Percentiles rank a stretch among this genome's conserved stretches.
phyloP scores from a whole-genome alignment of 805 yeast species.

The Saccharomycopsis sp. region DNA sequence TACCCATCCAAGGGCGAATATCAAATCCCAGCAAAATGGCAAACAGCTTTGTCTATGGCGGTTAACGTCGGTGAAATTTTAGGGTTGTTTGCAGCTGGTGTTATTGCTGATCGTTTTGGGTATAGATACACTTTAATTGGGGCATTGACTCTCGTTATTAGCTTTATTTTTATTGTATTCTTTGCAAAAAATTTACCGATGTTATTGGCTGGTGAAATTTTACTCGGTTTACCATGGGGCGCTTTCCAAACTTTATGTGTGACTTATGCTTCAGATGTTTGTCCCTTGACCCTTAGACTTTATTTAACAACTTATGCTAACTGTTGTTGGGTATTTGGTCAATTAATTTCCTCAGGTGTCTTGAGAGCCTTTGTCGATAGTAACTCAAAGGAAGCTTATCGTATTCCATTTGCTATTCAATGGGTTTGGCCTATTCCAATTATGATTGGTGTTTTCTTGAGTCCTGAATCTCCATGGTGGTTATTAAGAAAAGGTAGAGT shows the following conservation, averaged over 20 bases:
- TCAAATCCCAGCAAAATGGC: conserved; percentile 37
- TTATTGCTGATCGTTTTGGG: conserved; percentile 39
- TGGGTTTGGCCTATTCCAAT: conserved; percentile 55
- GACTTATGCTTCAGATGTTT: conserved; percentile 51
- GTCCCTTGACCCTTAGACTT: conserved; percentile 44
- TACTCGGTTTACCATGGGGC: conserved; percentile 49
- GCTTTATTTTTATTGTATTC: conserved; percentile 41
- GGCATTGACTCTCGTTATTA: conserved; percentile 28
- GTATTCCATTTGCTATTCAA: conserved; percentile 51
- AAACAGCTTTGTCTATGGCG: conserved; percentile 29
- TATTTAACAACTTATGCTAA: conserved; percentile 45
- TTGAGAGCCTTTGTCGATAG: conserved; percentile 30
- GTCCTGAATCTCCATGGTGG: conserved; percentile 60
- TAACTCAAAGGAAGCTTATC: conserved; percentile 35
- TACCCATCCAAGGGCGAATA: conserved; percentile 25
- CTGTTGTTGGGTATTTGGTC: conserved; percentile 52
- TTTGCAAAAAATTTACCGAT: conserved; percentile 36
- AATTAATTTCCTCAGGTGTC: conserved; percentile 47
- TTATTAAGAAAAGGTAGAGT: conserved; percentile 35
- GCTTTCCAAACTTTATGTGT: conserved; percentile 45
- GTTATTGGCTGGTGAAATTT: conserved; percentile 36
- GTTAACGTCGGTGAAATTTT: conserved; percentile 36
- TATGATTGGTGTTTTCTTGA: conserved; percentile 34
- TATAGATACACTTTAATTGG: conserved; percentile 35
- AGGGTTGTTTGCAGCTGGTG: conserved; percentile 41